A percentile compares a stretch with the other conserved stretches of the same genome.
These are phyloP conservation scores for Alternaria incomplexa DNA, from an alignment of 2,329 filamentous ascomycete species.

Conservation along the genomic window DNA sequence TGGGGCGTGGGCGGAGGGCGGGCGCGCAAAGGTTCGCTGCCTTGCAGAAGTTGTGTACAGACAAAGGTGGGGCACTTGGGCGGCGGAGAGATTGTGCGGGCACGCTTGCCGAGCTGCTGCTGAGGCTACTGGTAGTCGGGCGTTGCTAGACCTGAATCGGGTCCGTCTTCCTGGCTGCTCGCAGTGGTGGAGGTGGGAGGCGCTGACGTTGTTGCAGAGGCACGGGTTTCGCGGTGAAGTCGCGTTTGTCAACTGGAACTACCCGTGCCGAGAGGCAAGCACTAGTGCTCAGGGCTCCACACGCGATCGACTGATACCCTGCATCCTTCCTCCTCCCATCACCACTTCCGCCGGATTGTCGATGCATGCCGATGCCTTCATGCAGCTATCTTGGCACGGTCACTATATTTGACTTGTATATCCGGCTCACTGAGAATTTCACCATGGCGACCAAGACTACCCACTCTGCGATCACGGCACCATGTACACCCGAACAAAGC, in stretches of 20 bases:
- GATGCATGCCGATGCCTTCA: not conserved
- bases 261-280: conserved; percentile 24
- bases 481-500: not conserved
- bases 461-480: not conserved
- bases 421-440: not conserved
- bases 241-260: conserved; percentile 22
- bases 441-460: not conserved
- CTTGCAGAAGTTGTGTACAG: conserved; percentile 36
- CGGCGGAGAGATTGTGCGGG: conserved; percentile 32
- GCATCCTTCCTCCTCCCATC: not conserved
- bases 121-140: conserved; percentile 9
- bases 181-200: conserved; percentile 24
- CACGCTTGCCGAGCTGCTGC: conserved; percentile 13
- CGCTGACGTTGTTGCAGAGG: conserved; percentile 27
- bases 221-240: conserved; percentile 30
- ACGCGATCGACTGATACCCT: conserved; percentile 4
- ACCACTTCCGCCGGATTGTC: not conserved
- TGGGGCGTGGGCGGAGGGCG: conserved; percentile 17
- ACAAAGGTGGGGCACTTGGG: conserved; percentile 43
- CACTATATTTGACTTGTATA: not conserved
- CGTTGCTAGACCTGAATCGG: conserved; percentile 15
- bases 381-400: not conserved
- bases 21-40: conserved; percentile 34
- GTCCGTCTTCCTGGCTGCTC: conserved; percentile 25
- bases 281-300: conserved; percentile 15